These are phyloP conservation scores for Sutorius australiensis DNA, from an alignment of 768 basidiomycete species.

Conservation along the genomic window DNA sequence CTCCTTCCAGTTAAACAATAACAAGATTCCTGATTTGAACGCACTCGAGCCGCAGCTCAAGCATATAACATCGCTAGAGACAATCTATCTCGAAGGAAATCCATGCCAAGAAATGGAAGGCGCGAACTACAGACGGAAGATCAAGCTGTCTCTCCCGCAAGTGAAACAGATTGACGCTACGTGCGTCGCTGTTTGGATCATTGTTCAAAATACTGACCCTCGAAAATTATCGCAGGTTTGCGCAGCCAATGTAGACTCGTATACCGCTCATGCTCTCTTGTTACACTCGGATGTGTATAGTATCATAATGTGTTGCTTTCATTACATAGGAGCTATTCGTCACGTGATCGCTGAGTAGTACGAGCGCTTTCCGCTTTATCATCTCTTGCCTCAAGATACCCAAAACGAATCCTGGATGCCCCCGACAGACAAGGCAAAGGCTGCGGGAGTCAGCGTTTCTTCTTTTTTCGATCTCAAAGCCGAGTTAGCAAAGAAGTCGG, in stretches of 20 bases:
- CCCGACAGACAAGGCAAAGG: conserved; percentile 54
- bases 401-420: conserved; percentile 33
- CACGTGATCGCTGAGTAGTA: conserved; percentile 10
- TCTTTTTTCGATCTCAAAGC: conserved; percentile 84
- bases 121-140: conserved; percentile 79
- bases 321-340: neutral
- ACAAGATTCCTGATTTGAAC: conserved; percentile 70
- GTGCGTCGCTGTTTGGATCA: conserved; percentile 46
- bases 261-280: conserved; percentile 51
- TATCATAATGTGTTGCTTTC: neutral
- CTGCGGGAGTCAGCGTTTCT: conserved; percentile 64
- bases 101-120: conserved; percentile 83
- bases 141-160: conserved; percentile 84
- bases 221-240: conserved; percentile 1
- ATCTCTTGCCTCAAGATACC: conserved; percentile 1
- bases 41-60: conserved; percentile 65
- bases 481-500: conserved; percentile 44
- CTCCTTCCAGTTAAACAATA: conserved; percentile 73
- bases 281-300: neutral
- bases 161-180: conserved; percentile 94
- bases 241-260: conserved; percentile 88
- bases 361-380: neutral
- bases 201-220: conserved; percentile 1
- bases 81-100: conserved; percentile 93
- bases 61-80: conserved; percentile 61